Evolutionary conservation across 2,329 filamentous ascomycete genomes (phyloP), one percentile per base, ranked within the genome.

Genomic region (Colletotrichum truncatum): DNA sequence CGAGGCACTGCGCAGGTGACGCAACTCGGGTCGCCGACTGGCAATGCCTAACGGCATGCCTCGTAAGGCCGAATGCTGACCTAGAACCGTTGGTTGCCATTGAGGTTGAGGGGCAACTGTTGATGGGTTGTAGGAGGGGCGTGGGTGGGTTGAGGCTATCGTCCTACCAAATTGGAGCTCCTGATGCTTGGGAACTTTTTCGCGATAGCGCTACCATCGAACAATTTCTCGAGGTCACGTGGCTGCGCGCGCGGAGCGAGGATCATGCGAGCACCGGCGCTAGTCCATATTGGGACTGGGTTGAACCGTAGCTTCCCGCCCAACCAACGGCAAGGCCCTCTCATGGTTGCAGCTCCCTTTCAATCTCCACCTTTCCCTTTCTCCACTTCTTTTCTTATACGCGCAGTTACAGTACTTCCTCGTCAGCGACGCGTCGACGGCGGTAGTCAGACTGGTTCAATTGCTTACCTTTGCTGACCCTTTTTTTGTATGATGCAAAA

Each of bases 171-270:
- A 54, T 59, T 25, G 46, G 25, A 65, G 57, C 63, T 66, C 58
- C 34, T 45, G 36, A 56, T 55, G 48, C 56, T 63, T 16, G n/a
- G 51, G 63, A 66, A 63, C 57, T 66, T 66, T 66, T 66, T 66
- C 58, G 63, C 58, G 63, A 66, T 63, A 26, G 55, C 30, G 32
- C 32, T 62, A 58, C n/a, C 43, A 49, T 51, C 57, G 60, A 64
- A 58, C 64, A 66, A 39, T 66, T 66, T 66, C 56, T 61, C 10
- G 32, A 58, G 26, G 64, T 66, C 64, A 66, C 64, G 64, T 66
- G 64, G 30, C n/a, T 28, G 11, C 63, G 54, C 49, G 49, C 41
- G 43, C 51, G 58, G 63, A 66, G 30, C 34, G 34, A 55, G 21
- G 36, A 66, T 66, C 63, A 63, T 52, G 58, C 57, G 57, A 49